Conservation (phyloP, 192 early-diverging fungal species). For the Lobosporangium transversale region DNA sequence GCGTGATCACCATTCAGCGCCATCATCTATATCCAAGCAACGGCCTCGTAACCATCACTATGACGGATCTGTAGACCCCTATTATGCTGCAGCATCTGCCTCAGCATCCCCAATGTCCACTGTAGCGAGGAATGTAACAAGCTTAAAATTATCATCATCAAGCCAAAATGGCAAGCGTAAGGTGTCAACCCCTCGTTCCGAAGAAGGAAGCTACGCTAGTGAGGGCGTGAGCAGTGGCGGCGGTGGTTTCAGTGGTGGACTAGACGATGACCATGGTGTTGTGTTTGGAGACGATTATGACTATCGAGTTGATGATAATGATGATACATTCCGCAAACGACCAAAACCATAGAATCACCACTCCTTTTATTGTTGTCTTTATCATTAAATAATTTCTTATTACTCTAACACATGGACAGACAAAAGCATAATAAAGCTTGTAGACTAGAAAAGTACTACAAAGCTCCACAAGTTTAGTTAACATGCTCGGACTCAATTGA, state of each 20-base stretch:
- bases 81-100: conserved; percentile 18
- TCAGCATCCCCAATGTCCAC: conserved; percentile 45
- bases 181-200: conserved; percentile 26
- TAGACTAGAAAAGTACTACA: no score
- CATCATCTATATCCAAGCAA: conserved; percentile 11
- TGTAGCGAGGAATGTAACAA: conserved; percentile 31
- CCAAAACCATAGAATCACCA: conserved; percentile 10
- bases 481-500: no score
- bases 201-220: conserved; percentile 20
- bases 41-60: conserved; percentile 12
- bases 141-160: conserved; percentile 34
- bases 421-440: no score
- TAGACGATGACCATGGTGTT: conserved; percentile 10
- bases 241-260: conserved; percentile 18
- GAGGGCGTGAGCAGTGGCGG: conserved; percentile 6
- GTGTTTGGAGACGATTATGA: conserved; percentile 4
- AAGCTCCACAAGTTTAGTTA: no score
- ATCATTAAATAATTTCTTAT: no score
- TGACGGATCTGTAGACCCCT: conserved; percentile 7
- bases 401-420: no score
- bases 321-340: conserved; percentile 26
- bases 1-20: background rate
- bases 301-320: conserved; percentile 18
- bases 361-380: no score
- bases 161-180: conserved; percentile 22